Evolutionary conservation across 148 eudicot species (phyloP), one percentile per base, ranked within the genome.

Genomic region (Agrostemma githago): DNA sequence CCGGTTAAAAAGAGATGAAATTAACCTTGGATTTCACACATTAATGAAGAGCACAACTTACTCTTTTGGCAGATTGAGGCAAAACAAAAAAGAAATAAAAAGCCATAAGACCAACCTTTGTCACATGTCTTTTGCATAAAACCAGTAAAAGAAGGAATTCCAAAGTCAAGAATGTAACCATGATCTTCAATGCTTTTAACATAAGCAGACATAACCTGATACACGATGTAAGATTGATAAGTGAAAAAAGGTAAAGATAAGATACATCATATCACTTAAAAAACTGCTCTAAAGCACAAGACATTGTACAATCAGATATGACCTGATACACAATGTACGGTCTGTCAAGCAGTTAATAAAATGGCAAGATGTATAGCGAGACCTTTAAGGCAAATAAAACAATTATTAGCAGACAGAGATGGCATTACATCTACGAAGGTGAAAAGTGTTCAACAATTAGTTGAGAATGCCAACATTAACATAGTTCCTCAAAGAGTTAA

Each of bases 131-230:
- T 89, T 53, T 86, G 81, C 89, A 92, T 73, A 85, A 95, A 95
- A 69, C 99, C 99, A 72, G 90, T 74, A 84, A 90, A 90, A 15
- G 94, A 83, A 72, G 89, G 77, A 70, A 81, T 44, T 70, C 99
- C 99, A 84, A 95, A 95, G 80, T 95, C 82, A 68, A 95, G 97
- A 78, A 92, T 84, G 80, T 90, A 92, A 42, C 99, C 99, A 85
- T 92, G 99, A 82, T 95, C 99, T 89, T 95, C 99, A 77, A 90
- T 84, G 85, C 96, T 92, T 84, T 86, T 92, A 77, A 92, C 96
- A 70, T 85, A 87, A 60, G 97, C 90, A 77, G 85, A 86, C 68
- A 94, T 82, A 51, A 88, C 92, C 98, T 94, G 85, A 78, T 6
- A 76, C 15, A 77, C 70, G 70, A 72, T 48, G 46, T 10, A 66